phyloP scores from a whole-genome alignment of 2,329 filamentous ascomycete species.

The Hypocreales sp. region DNA sequence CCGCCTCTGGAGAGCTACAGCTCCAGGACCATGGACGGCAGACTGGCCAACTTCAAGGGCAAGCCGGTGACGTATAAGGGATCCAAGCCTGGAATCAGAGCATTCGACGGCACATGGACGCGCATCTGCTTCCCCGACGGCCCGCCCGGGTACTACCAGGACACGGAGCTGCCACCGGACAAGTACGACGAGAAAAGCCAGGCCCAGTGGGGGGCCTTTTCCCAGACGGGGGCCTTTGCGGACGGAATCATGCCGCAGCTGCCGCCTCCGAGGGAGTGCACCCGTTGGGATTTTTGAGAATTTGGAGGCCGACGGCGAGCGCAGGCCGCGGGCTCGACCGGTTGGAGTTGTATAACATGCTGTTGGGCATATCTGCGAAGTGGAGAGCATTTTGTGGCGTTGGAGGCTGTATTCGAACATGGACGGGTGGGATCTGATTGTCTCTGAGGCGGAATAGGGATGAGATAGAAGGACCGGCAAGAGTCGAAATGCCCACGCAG shows the following conservation, averaged over 20 bases:
- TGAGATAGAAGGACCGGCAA: no score
- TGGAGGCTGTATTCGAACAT: conserved; percentile 1
- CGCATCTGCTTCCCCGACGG: conserved; percentile 64
- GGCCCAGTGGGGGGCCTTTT: conserved; percentile 48
- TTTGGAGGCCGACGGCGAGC: neutral
- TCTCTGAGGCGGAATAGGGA: no score
- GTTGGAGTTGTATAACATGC: no score
- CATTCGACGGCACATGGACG: conserved; percentile 37
- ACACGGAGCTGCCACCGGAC: conserved; percentile 44
- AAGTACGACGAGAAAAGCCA: conserved; percentile 44
- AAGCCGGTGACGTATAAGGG: conserved; percentile 44
- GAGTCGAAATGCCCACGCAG: no score
- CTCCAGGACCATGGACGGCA: conserved; percentile 23
- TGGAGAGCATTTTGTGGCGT: conserved; percentile 4
- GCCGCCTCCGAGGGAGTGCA: conserved; percentile 66
- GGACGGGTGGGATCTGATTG: no score
- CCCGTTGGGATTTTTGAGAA: conserved; percentile 52
- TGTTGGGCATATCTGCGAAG: no score
- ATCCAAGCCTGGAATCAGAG: conserved; percentile 30
- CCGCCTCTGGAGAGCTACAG: conserved; percentile 28
- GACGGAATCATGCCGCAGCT: conserved; percentile 59
- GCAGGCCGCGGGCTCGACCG: neutral
- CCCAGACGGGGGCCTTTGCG: conserved; percentile 50
- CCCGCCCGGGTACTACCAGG: conserved; percentile 44
- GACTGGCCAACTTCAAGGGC: conserved; percentile 45